A percentile compares a stretch with the other conserved stretches of the same genome.
phyloP scores from a whole-genome alignment of 1,139 yeast species.

The Eremothecium cymbalariae region DNA sequence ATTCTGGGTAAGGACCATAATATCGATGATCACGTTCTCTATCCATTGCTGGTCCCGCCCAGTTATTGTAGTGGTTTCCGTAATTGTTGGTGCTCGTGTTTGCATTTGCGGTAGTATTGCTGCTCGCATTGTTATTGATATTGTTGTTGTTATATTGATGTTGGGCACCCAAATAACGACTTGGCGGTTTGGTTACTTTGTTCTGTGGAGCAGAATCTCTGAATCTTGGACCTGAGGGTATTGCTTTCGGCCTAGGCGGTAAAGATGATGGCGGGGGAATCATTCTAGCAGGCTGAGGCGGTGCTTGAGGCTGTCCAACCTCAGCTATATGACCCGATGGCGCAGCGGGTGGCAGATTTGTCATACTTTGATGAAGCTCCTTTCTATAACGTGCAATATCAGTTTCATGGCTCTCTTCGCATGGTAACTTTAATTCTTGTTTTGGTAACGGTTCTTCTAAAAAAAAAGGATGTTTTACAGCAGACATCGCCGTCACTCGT shows the following conservation, averaged over 20 bases:
- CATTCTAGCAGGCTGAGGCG: not conserved
- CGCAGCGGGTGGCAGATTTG: conserved; percentile 30
- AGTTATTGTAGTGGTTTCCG: conserved; percentile 3
- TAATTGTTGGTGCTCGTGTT: too few relatives aligned
- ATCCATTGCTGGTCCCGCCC: not conserved
- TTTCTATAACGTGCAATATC: conserved; percentile 60
- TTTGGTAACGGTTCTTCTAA: conserved; percentile 56
- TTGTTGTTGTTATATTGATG: not conserved
- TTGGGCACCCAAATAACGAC: conserved; percentile 1
- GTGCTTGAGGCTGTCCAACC: conserved; percentile 1
- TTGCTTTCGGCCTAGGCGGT: conserved; percentile 2
- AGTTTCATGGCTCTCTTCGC: conserved; percentile 84
- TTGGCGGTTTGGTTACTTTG: not conserved
- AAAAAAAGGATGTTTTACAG: conserved; percentile 65
- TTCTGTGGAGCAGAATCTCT: conserved; percentile 1
- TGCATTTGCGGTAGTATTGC: too few relatives aligned
- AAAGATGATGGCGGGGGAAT: not conserved
- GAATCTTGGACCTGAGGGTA: conserved; percentile 2
- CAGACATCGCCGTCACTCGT: conserved; percentile 72
- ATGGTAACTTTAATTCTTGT: conserved; percentile 51
- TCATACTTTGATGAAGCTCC: conserved; percentile 29
- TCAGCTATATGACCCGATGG: conserved; percentile 29
- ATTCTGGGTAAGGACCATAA: conserved; percentile 1
- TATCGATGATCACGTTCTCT: not conserved
- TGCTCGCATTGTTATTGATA: too few relatives aligned